Evolutionary conservation across 2,329 filamentous ascomycete genomes (phyloP).

Genomic region (Microcyclospora pomicola): DNA sequence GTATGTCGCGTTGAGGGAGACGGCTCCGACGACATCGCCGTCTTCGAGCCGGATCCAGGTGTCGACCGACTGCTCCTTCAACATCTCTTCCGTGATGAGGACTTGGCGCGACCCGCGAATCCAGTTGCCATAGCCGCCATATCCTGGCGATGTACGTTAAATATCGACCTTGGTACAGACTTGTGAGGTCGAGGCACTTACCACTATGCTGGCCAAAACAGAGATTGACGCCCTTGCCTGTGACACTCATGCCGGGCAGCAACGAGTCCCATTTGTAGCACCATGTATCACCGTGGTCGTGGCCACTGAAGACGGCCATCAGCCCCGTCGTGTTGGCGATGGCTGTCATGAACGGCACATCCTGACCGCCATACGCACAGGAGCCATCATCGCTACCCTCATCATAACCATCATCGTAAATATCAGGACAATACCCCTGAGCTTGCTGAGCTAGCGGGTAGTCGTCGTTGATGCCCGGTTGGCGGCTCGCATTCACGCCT

Average conservation of each 20-base stretch:
- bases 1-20: conserved; percentile 20
- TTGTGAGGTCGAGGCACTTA: neutral
- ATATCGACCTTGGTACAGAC: neutral
- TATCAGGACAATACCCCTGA: conserved; percentile 22
- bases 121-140: conserved; percentile 23
- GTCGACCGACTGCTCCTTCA: conserved; percentile 11
- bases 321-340: conserved; percentile 41
- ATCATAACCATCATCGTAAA: no score
- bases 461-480: conserved; percentile 37
- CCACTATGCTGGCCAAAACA: conserved; percentile 20
- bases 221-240: conserved; percentile 19
- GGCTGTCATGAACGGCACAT: conserved; percentile 50
- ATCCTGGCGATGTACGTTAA: conserved; percentile 4
- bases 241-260: conserved; percentile 15
- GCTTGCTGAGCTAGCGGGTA: conserved; percentile 26
- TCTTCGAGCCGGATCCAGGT: conserved; percentile 23
- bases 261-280: conserved; percentile 19
- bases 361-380: conserved; percentile 32
- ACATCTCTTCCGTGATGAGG: conserved; percentile 11
- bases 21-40: conserved; percentile 15
- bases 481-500: conserved; percentile 28
- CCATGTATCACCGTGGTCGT: conserved; percentile 42
- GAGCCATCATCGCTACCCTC: conserved; percentile 12
- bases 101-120: conserved; percentile 19
- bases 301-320: conserved; percentile 47